Evolutionary conservation across 202 grass and related monocot species (phyloP).

Genomic region (Carex arenaria): DNA sequence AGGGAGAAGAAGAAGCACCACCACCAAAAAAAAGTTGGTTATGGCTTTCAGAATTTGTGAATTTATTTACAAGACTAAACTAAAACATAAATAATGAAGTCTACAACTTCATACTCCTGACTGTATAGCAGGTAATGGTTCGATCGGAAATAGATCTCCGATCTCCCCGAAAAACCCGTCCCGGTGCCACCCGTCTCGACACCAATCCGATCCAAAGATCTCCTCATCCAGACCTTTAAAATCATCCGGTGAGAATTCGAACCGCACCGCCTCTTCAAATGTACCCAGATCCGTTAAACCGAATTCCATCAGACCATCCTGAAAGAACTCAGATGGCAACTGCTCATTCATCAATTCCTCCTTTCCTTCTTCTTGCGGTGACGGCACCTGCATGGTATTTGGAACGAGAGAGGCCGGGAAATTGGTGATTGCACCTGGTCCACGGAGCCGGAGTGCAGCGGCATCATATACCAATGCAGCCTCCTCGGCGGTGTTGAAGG

Average conservation of each 20-base stretch:
- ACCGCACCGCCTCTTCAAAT: conserved; percentile 35
- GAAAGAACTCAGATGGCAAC: conserved; percentile 53
- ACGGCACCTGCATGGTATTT: neutral
- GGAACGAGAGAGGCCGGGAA: conserved; percentile 26
- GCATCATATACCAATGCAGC: conserved; percentile 88
- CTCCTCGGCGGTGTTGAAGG: conserved; percentile 95
- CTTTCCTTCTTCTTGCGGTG: conserved; percentile 23
- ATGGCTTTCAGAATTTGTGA: neutral
- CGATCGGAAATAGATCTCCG: conserved; percentile 81
- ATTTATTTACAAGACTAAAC: neutral
- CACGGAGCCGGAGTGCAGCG: conserved; percentile 79
- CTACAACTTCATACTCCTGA: conserved; percentile 25
- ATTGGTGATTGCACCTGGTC: conserved; percentile 73
- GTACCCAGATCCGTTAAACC: conserved; percentile 33
- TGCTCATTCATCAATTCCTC: conserved; percentile 26
- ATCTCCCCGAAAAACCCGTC: conserved; percentile 83
- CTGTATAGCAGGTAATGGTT: conserved; percentile 69
- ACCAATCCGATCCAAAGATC: conserved; percentile 27
- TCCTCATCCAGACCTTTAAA: conserved; percentile 16
- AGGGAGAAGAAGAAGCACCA: neutral
- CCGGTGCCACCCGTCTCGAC: conserved; percentile 23
- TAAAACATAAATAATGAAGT: neutral
- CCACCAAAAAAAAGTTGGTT: neutral
- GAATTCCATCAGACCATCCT: conserved; percentile 45
- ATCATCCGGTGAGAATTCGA: conserved; percentile 5